Evolutionary conservation across 2,329 filamentous ascomycete genomes (phyloP).

Genomic region (Cryphonectria parasitica): DNA sequence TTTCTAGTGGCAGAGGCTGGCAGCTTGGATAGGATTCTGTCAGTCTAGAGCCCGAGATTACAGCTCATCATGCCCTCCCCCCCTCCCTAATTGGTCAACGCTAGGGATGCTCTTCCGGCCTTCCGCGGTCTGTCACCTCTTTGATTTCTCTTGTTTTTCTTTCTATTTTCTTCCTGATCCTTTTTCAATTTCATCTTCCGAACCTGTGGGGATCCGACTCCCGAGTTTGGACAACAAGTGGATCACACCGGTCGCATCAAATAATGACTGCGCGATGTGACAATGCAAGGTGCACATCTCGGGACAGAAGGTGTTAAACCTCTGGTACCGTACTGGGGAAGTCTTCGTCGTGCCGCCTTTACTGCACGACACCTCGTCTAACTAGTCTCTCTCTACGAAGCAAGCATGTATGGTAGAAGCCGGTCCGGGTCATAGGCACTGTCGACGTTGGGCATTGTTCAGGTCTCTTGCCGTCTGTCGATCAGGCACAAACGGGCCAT

Average conservation of each 20-base stretch:
- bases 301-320: not conserved
- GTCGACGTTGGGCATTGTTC: not conserved
- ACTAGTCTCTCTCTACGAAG: not conserved
- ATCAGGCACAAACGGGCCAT: constrained; percentile 6
- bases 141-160: not conserved
- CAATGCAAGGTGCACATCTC: not conserved
- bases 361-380: not conserved
- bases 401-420: not conserved
- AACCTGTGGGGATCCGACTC: constrained; percentile 1
- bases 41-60: constrained; percentile 8
- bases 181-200: not conserved
- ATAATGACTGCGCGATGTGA: constrained; percentile 8
- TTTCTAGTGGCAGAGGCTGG: not conserved
- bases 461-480: constrained; percentile 8
- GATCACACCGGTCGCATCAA: not conserved
- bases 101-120: constrained; percentile 21
- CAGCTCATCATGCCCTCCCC: not conserved
- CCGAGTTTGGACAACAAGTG: not conserved
- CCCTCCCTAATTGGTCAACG: not conserved
- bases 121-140: constrained; percentile 22
- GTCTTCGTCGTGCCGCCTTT: not conserved
- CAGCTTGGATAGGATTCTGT: constrained; percentile 2
- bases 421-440: not conserved
- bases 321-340: not conserved
- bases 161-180: not conserved